Base-by-base conservation (phyloP, 345 rosid genomes). In the Stellera chamaejasme region DNA sequence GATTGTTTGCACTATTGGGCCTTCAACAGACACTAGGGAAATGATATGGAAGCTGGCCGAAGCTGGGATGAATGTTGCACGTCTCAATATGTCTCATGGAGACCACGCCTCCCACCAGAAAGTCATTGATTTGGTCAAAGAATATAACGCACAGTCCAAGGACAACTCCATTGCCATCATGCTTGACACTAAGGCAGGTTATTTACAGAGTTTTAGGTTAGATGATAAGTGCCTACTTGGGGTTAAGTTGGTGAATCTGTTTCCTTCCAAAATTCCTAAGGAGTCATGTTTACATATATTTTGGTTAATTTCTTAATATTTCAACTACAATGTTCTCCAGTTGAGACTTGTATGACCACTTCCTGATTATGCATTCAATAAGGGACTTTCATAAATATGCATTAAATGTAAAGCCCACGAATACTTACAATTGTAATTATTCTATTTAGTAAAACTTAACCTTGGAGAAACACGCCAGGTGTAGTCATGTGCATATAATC, bases 41-140 rank as follows among this genome's bases (percentile, higher is more conserved):
- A 93, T 93, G 99, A 87, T 93, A 71, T 90, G 99, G 99, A 89
- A 87, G 72, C 70, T 93, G 63, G 99, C 99, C 26, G 99, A 93
- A 75, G 85, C 94, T 51, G 99, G 97, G 51, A 93, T 93, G 99
- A 93, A 93, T 60, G 97, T 89, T 66, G 96, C 99, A 58, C 76
- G 99, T 55, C 5, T 93, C 84, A 93, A 93, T 69, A 89, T 93
- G 99, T 93, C 99, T 63, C 99, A 89, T 47, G 99, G 99, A 27
- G 99, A 93, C 70, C 99, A 93, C 60, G 85, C 96, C 26, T 93
- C 99, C 15, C 99, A 93, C 69, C 80, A 89, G 80, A 84, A 89
- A 74, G 97, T 89, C 57, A 93, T 93, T 66, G 96, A 93, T 75
- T 75, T 93, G 73, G 97, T 93, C n/a, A 93, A 93, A 67, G 97